Percentiles rank a stretch among this genome's conserved stretches.
These are phyloP conservation scores for Fusarium tuaranense DNA, from an alignment of 2,329 filamentous ascomycete species.

Conservation along the genomic window DNA sequence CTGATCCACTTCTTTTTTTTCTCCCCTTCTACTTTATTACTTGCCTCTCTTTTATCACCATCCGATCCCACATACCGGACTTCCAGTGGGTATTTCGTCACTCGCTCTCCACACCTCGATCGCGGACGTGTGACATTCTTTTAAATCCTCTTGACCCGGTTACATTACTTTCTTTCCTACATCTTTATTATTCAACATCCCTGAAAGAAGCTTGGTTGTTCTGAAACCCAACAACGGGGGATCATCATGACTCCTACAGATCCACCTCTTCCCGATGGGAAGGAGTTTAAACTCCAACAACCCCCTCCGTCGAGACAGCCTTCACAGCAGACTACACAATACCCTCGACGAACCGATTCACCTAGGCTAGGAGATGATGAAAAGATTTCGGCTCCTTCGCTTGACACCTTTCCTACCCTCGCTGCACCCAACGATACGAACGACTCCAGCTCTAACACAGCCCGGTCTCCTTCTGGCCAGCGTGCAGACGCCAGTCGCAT, in stretches of 20 bases:
- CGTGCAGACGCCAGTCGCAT: slow-evolving; percentile 54
- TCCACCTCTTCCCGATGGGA: slow-evolving; percentile 32
- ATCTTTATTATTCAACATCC: neutral
- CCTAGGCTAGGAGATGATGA: slow-evolving; percentile 25
- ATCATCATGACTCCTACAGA: slow-evolving; percentile 35
- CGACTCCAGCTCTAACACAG: slow-evolving; percentile 24
- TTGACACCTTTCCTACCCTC: slow-evolving; percentile 48
- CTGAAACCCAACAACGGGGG: slow-evolving; percentile 1
- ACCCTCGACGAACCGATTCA: slow-evolving; percentile 14
- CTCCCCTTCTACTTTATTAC: slow-evolving; percentile 2
- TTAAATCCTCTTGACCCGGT: slow-evolving; percentile 1
- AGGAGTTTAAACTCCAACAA: slow-evolving; percentile 33
- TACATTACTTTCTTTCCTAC: neutral
- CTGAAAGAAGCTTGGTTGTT: slow-evolving; percentile 2
- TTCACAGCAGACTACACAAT: slow-evolving; percentile 19
- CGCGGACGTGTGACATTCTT: slow-evolving; percentile 2
- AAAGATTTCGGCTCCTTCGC: slow-evolving; percentile 41
- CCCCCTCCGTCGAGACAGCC: slow-evolving; percentile 31
- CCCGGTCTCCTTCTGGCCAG: slow-evolving; percentile 42
- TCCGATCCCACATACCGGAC: slow-evolving; percentile 6
- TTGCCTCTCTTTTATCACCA: slow-evolving; percentile 25
- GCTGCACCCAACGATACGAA: slow-evolving; percentile 39
- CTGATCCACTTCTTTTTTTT: slow-evolving; percentile 33
- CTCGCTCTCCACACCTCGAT: slow-evolving; percentile 28
- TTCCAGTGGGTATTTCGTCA: slow-evolving; percentile 28